phyloP scores from a whole-genome alignment of 2,329 filamentous ascomycete species.

The Paracoccidioides brasiliensis region DNA sequence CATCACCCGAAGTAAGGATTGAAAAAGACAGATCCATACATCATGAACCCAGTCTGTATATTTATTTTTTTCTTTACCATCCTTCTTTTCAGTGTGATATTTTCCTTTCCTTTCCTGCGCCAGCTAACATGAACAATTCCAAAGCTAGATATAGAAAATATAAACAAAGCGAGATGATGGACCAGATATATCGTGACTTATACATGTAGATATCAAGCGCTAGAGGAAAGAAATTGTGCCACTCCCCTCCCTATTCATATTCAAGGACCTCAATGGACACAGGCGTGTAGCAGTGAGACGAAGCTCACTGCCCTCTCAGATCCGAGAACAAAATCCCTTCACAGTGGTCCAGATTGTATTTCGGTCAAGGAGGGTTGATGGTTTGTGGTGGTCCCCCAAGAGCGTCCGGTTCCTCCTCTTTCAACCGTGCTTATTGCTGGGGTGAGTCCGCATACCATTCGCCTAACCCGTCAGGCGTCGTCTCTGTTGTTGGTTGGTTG shows the following conservation, averaged over 20 bases:
- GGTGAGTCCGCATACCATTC: conserved; percentile 1
- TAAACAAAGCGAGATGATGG: neutral
- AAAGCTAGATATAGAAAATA: neutral
- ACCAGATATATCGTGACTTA: neutral
- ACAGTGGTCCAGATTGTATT: neutral
- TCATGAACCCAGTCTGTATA: neutral
- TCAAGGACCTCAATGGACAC: neutral
- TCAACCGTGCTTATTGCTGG: neutral
- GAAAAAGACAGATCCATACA: neutral
- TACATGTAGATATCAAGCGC: neutral
- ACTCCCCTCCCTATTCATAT: neutral
- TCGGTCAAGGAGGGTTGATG: neutral
- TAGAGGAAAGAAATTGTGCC: neutral
- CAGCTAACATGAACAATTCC: neutral
- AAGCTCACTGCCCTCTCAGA: neutral
- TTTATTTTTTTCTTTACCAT: neutral
- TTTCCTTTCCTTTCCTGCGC: neutral
- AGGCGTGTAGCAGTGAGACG: neutral
- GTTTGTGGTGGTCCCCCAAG: neutral
- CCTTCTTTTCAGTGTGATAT: neutral
- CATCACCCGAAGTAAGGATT: neutral
- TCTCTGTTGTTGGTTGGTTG: neutral
- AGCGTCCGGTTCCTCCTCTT: neutral
- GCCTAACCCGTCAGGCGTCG: neutral
- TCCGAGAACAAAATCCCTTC: neutral